A percentile compares a stretch with the other conserved stretches of the same genome.
These are phyloP conservation scores for Hypomyces perniciosus DNA, from an alignment of 2,329 filamentous ascomycete species.

Conservation along the genomic window DNA sequence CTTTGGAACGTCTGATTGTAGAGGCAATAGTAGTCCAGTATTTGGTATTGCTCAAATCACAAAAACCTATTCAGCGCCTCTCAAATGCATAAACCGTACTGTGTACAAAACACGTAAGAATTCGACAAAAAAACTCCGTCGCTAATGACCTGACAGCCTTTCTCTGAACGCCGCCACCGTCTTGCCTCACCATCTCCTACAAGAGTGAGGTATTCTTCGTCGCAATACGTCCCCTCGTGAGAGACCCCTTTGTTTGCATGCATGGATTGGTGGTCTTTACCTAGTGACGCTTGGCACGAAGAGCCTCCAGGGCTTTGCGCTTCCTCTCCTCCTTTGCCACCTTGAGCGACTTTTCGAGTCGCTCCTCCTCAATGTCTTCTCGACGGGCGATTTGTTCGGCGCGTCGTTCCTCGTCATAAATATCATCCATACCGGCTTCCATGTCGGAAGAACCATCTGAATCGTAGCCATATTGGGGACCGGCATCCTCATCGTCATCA, in stretches of 20 bases:
- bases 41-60: too few species aligned
- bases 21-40: too few species aligned
- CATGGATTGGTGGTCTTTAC: not conserved
- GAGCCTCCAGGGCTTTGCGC: constrained; percentile 34
- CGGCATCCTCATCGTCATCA: constrained; percentile 49
- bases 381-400: constrained; percentile 57
- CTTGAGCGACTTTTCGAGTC: constrained; percentile 55
- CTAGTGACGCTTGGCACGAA: constrained; percentile 26
- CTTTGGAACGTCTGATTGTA: too few species aligned
- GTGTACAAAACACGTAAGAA: not conserved
- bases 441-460: constrained; percentile 69
- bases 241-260: constrained; percentile 8
- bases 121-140: constrained; percentile 29
- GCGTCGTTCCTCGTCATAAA: constrained; percentile 63
- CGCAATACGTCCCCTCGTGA: not conserved
- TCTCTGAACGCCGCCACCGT: too few species aligned
- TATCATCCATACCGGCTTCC: constrained; percentile 69
- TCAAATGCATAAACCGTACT: not conserved
- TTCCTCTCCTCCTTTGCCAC: constrained; percentile 55
- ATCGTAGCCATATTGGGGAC: constrained; percentile 47
- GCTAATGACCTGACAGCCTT: constrained; percentile 27
- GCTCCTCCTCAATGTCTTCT: constrained; percentile 62
- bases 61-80: too few species aligned
- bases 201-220: too few species aligned
- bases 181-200: too few species aligned